Evolutionary conservation across 2,329 filamentous ascomycete genomes (phyloP).

Genomic region (Aurifilum marmelostoma): DNA sequence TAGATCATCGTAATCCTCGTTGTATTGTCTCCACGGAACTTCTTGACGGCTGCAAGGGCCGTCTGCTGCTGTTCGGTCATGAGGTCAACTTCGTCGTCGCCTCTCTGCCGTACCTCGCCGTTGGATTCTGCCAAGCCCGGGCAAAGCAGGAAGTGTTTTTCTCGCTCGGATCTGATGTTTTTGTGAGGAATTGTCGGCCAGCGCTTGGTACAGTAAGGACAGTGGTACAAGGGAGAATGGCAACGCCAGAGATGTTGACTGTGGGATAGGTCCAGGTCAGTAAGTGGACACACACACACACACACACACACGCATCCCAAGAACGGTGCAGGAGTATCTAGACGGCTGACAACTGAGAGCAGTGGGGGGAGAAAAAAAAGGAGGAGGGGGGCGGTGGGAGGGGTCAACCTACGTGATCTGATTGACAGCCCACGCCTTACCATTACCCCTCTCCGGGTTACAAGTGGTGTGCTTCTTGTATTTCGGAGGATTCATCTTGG

Average conservation of each 20-base stretch:
- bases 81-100: background rate
- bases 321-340: background rate
- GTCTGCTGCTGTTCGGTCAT: conserved; percentile 8
- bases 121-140: background rate
- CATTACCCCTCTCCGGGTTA: background rate
- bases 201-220: background rate
- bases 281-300: background rate
- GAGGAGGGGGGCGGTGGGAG: no score
- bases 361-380: background rate
- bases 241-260: conserved; percentile 13
- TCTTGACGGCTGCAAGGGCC: background rate
- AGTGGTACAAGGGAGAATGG: background rate
- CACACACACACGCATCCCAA: background rate
- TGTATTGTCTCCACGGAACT: background rate
- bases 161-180: background rate
- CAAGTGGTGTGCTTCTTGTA: background rate
- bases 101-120: background rate
- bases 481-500: background rate
- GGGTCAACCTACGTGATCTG: conserved; percentile 7
- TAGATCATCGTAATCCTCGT: background rate
- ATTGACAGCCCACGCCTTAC: background rate
- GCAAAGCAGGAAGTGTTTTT: background rate
- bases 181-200: background rate
- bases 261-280: conserved; percentile 2
- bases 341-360: background rate